Evolutionary conservation across 2,329 filamentous ascomycete species (phyloP).

Genomic region (Aspergillus neoniger): DNA sequence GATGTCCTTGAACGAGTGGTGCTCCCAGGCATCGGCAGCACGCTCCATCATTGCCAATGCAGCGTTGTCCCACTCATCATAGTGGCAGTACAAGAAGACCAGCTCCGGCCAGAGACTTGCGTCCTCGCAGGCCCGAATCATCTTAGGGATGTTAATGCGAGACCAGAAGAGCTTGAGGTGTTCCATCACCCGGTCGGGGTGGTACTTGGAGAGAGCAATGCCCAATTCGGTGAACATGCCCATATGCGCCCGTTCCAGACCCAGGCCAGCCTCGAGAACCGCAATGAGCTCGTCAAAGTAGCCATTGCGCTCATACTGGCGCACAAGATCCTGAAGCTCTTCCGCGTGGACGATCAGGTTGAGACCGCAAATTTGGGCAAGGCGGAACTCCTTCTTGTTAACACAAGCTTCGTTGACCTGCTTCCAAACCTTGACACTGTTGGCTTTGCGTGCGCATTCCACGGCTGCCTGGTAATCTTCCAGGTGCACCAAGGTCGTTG

Average conservation of each 20-base stretch:
- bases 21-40: constrained; percentile 96
- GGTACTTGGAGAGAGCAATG: constrained; percentile 90
- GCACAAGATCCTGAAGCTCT: constrained; percentile 87
- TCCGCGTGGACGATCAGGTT: constrained; percentile 98
- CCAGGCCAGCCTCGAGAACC: constrained; percentile 90
- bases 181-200: constrained; percentile 95
- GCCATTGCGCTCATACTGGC: constrained; percentile 93
- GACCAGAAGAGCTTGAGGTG: constrained; percentile 99
- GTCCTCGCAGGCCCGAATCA: constrained; percentile 90
- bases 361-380: constrained; percentile 97
- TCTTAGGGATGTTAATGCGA: constrained; percentile 95
- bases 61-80: constrained; percentile 97
- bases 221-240: constrained; percentile 94
- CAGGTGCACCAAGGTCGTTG: constrained; percentile 95
- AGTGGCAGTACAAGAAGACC: constrained; percentile 97
- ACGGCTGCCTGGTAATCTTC: constrained; percentile 97
- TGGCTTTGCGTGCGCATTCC: constrained; percentile 96
- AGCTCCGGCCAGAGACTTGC: constrained; percentile 96
- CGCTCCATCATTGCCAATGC: constrained; percentile 97
- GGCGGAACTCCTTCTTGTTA: constrained; percentile 96
- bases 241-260: constrained; percentile 90
- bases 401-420: constrained; percentile 97
- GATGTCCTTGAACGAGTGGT: constrained; percentile 99
- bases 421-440: constrained; percentile 99
- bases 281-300: constrained; percentile 98